These are phyloP conservation scores for Setomelanomma holmii DNA, from an alignment of 2,329 filamentous ascomycete genomes.

Conservation along the genomic window DNA sequence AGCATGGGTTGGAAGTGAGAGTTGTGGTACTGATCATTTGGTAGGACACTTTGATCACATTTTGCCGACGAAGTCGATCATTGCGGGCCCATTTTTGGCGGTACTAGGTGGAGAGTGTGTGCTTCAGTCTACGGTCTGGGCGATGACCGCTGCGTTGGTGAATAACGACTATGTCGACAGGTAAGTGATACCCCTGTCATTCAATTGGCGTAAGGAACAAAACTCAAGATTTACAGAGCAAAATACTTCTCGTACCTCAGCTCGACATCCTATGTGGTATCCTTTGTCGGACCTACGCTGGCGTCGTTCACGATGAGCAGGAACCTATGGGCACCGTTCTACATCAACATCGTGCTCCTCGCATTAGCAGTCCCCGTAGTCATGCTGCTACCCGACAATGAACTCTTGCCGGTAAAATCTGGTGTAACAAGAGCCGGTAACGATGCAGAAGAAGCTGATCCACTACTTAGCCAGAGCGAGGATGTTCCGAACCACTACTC, in stretches of 20 bases:
- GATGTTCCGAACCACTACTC: constrained; percentile 19
- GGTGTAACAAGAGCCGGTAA: neutral
- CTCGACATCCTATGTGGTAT: constrained; percentile 44
- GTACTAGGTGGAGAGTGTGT: constrained; percentile 47
- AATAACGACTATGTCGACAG: constrained; percentile 42
- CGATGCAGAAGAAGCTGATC: constrained; percentile 23
- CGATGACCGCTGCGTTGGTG: constrained; percentile 41
- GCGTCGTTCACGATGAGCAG: constrained; percentile 44
- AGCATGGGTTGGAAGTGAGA: neutral
- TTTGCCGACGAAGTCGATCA: constrained; percentile 40
- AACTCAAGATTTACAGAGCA: constrained; percentile 26
- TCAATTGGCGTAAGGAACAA: neutral
- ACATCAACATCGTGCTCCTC: constrained; percentile 39
- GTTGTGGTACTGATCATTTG: constrained; percentile 1
- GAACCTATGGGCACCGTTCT: constrained; percentile 47
- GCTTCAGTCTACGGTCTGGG: constrained; percentile 43
- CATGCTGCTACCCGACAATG: constrained; percentile 23
- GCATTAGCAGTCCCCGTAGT: constrained; percentile 35
- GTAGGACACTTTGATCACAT: constrained; percentile 32
- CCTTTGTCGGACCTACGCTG: constrained; percentile 44
- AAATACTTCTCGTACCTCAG: constrained; percentile 47
- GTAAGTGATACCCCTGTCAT: constrained; percentile 18
- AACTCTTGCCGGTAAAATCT: neutral
- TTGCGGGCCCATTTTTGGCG: constrained; percentile 39
- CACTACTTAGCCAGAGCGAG: constrained; percentile 27